Evolutionary conservation across 352 stramenopile species (phyloP).

Genomic region (Phytophthora uliginosa): DNA sequence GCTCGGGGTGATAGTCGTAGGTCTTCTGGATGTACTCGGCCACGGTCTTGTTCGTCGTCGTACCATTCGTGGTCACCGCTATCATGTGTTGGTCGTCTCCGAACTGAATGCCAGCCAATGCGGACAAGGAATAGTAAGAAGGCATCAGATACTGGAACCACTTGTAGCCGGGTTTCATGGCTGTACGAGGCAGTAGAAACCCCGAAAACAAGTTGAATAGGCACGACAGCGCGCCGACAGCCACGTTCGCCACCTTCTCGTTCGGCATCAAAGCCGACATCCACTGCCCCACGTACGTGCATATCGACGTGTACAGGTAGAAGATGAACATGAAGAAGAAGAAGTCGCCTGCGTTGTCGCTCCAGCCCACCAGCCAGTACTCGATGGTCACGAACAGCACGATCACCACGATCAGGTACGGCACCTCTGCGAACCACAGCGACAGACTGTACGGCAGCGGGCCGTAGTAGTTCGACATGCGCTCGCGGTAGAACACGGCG

Average conservation of each 20-base stretch:
- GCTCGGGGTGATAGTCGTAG: conserved; percentile 49
- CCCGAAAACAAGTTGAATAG: conserved; percentile 74
- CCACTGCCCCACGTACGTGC: conserved; percentile 73
- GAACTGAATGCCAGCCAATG: conserved; percentile 46
- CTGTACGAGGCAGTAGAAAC: conserved; percentile 55
- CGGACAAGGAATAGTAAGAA: conserved; percentile 59
- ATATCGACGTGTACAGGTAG: too few relatives aligned
- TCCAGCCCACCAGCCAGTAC: too few relatives aligned
- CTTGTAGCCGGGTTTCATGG: conserved; percentile 68
- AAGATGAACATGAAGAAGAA: too few relatives aligned
- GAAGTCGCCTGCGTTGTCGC: too few relatives aligned
- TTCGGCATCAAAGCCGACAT: conserved; percentile 79
- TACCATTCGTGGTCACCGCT: conserved; percentile 1
- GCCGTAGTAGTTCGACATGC: conserved; percentile 80
- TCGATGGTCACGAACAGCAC: conserved; percentile 55
- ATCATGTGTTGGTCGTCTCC: conserved; percentile 43
- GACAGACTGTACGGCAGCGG: conserved; percentile 70
- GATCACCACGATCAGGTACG: conserved; percentile 58
- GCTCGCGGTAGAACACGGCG: conserved; percentile 71
- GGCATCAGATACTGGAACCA: conserved; percentile 75
- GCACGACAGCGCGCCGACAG: conserved; percentile 68
- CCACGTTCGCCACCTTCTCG: conserved; percentile 77
- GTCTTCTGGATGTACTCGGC: conserved; percentile 34
- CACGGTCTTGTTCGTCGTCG: conserved; percentile 33
- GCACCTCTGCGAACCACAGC: conserved; percentile 66